Base-by-base conservation (phyloP, 2,329 filamentous ascomycete species). In the Colletotrichum theobromicola region DNA sequence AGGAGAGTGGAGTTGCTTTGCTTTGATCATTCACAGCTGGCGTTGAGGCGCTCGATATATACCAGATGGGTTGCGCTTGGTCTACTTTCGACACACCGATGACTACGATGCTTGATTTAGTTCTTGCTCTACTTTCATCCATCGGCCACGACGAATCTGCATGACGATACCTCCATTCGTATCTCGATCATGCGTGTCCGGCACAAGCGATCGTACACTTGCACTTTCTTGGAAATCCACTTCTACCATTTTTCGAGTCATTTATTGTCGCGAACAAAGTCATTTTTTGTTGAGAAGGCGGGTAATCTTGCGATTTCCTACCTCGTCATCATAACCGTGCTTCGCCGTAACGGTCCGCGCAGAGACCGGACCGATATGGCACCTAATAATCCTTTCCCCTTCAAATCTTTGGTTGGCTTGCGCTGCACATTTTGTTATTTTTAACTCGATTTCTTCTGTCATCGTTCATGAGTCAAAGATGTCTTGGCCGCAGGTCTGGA, bases 181-280 rank as follows among this genome's bases (percentile, higher is more conserved):
- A 84, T 84, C 84, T 87, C 86, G 87, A 87, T 90, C 87, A 87
- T 90, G 87, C 87, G 83, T 89, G 89, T 90, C 89, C 87, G 88
- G 90, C 85, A 90, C 89, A 90, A 66, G 87, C 88, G 88, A 89
- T 89, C 85, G 83, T 87, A 83, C 80, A 83, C 80, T 78, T 72
- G 79, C 77, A 79, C 78, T 78, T 79, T 78, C 74, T 80, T 78
- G 75, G 78, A 76, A 80, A 37, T 79, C 79, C 78, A 80, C 79
- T 79, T 71, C 64, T 61, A 71, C 46, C 65, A 60, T 46, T 67
- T 42, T 67, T 70, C 65, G 34, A 76, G 74, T 73, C 70, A 70
- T 63, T 70, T 76, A 74, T 74, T 77, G 65, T 70, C 67, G 67
- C 72, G 64, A 75, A 65, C 58, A 72, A 55, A 71, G 18, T 68